Conservation (phyloP, 75 land plant species). For the Pinus tabuliformis region DNA sequence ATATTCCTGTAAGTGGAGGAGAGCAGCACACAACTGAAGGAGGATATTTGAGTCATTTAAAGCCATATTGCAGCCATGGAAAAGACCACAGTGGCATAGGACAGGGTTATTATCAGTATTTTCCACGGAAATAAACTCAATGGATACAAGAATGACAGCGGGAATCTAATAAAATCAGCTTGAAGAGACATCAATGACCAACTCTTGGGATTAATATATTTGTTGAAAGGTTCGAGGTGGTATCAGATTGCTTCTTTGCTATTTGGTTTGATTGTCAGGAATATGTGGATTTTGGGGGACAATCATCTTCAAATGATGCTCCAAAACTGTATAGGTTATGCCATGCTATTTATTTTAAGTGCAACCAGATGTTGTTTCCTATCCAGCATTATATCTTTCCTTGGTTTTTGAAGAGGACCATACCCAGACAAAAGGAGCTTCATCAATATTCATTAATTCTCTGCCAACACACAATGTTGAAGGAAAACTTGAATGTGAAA, state of each 20-base stretch:
- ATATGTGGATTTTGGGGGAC: conserved; percentile 98
- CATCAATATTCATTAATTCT: conserved; percentile 60
- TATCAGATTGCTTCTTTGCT: conserved; percentile 89
- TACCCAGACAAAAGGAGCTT: conserved; percentile 67
- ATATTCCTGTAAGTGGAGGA: too few relatives aligned
- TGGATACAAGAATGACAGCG: too few relatives aligned
- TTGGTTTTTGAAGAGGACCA: conserved; percentile 75
- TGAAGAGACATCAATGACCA: too few relatives aligned
- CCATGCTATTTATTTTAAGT: conserved; percentile 92
- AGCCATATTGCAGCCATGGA: too few relatives aligned
- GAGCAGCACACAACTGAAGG: too few relatives aligned
- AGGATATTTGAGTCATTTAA: too few relatives aligned
- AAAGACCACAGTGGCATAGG: too few relatives aligned
- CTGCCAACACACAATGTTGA: conserved; percentile 84
- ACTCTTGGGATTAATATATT: conserved; percentile 35
- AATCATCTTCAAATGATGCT: conserved; percentile 75
- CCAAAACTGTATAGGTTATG: conserved; percentile 98
- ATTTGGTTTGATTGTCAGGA: conserved; percentile 96
- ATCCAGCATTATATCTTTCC: conserved; percentile 81
- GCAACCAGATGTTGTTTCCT: conserved; percentile 89
- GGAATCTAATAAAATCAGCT: too few relatives aligned
- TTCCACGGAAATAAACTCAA: too few relatives aligned
- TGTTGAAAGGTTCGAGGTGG: conserved; percentile 76
- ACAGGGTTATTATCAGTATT: too few relatives aligned
- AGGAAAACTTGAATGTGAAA: conserved; percentile 19